These are phyloP conservation scores for Xylaria hypoxylon DNA, from an alignment of 2,329 filamentous ascomycete genomes.

Conservation along the genomic window DNA sequence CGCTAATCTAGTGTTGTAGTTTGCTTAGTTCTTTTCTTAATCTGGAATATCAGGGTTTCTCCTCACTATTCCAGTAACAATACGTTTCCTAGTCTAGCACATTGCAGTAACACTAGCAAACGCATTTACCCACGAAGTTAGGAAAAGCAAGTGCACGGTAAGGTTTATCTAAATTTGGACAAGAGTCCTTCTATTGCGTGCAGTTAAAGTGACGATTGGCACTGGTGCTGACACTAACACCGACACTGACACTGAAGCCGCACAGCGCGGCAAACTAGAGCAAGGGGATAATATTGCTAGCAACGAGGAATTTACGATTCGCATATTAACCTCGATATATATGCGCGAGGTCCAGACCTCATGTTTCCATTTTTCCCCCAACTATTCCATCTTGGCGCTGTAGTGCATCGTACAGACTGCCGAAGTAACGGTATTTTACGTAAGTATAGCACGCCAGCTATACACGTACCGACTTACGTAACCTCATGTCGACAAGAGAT, in stretches of 20 bases:
- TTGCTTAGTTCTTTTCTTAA: not conserved
- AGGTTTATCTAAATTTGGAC: not conserved
- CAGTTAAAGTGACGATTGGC: not conserved
- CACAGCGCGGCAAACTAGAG: not conserved
- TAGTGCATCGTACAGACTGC: constrained; percentile 5
- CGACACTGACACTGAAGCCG: not conserved
- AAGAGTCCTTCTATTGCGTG: not conserved
- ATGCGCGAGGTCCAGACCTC: constrained; percentile 20
- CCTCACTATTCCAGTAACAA: not conserved
- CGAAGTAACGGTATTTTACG: constrained; percentile 15
- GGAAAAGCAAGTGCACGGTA: constrained; percentile 9
- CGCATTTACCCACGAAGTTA: not conserved
- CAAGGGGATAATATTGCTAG: not conserved
- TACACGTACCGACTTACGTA: not conserved
- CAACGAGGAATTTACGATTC: constrained; percentile 15
- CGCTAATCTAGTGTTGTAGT: constrained; percentile 9
- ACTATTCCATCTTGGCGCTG: not conserved
- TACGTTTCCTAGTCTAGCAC: constrained; percentile 1
- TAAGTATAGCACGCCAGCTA: constrained; percentile 8
- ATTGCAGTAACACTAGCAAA: not conserved
- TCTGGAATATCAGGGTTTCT: not conserved
- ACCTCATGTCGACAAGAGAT: not conserved
- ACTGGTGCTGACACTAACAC: too few relatives aligned
- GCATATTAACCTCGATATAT: constrained; percentile 27
- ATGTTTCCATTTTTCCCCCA: constrained; percentile 14